Evolutionary conservation across 768 basidiomycete genomes (phyloP), one percentile per base, ranked within the genome.

Genomic region (Tricholoma sp.): DNA sequence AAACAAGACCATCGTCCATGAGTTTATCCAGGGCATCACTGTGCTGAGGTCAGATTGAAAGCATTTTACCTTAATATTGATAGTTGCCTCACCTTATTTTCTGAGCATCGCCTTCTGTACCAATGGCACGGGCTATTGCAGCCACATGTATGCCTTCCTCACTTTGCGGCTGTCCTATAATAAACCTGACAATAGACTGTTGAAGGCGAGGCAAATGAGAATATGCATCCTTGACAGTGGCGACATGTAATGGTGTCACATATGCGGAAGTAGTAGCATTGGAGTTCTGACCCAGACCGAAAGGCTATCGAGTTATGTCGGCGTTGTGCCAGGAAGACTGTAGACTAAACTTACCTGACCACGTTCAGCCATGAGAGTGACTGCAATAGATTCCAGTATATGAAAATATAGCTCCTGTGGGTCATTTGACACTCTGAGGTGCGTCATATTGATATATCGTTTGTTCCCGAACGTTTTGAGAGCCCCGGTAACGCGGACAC

Each of bases 371-470:
- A 79, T 79, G 59, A 92, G 71, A 54, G 80, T 85, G 11, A 88
- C 83, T 21, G 80, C 79, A 62, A 94, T 83, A 11, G 82, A 78
- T 63, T 98, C 92, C 54, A 91, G 67, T 37, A 85, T 71, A 69
- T 98, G 94, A 70, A 89, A 94, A 67, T 84, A 86, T 21, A 89
- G 71, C 70, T 98, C 95, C 66, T 89, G 83, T 9, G 77, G 72
- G 63, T 94, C 89, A 27, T 75, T 80, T 45, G 88, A 73, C 6
- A 78, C 76, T 22, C 90, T 83, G 61, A 98, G 83, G 59, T 86
- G 81, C 22, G 79, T 83, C 6, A 89, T 85, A 55, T 89, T 90
- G 66, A 99, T 79, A 69, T 93, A 91, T 68, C 84, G 78, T 71
- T 89, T 94, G 66, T 79, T 83, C 35, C 83, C 82, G 68, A 96